These are phyloP conservation scores for Proliferodiscus dingleyae DNA, from an alignment of 2,329 filamentous ascomycete species.

Conservation along the genomic window DNA sequence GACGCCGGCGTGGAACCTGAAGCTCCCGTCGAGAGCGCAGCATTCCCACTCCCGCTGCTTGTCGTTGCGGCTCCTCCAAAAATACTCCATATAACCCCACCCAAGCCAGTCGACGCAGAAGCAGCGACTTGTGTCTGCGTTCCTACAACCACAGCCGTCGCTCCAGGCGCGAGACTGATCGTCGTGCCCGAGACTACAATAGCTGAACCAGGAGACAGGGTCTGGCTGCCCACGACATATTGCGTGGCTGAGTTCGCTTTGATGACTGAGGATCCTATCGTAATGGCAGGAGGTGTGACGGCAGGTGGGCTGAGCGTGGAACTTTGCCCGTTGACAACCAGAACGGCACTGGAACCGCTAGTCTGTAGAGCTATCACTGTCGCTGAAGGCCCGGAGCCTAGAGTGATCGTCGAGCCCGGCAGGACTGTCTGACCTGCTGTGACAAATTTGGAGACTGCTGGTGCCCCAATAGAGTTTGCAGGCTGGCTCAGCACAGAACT, in stretches of 20 bases:
- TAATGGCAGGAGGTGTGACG: neutral
- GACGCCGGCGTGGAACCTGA: no score
- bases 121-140: neutral
- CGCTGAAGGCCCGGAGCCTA: constrained; percentile 4
- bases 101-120: neutral
- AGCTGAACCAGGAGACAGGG: constrained; percentile 2
- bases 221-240: constrained; percentile 2
- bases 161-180: constrained; percentile 3
- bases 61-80: neutral
- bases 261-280: constrained; percentile 1
- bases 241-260: constrained; percentile 5
- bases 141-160: neutral
- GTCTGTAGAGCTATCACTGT: constrained; percentile 5
- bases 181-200: constrained; percentile 4
- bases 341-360: neutral
- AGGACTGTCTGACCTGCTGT: constrained; percentile 3
- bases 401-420: constrained; percentile 3
- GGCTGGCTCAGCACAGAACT: neutral
- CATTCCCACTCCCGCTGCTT: no score
- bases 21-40: no score
- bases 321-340: neutral
- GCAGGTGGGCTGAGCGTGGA: neutral
- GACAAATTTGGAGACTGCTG: constrained; percentile 3
- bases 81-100: neutral
- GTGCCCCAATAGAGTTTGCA: neutral